Evolutionary conservation across 768 basidiomycete species (phyloP), one percentile per base, ranked within the genome.

Genomic region (Ephemerocybe angulata): DNA sequence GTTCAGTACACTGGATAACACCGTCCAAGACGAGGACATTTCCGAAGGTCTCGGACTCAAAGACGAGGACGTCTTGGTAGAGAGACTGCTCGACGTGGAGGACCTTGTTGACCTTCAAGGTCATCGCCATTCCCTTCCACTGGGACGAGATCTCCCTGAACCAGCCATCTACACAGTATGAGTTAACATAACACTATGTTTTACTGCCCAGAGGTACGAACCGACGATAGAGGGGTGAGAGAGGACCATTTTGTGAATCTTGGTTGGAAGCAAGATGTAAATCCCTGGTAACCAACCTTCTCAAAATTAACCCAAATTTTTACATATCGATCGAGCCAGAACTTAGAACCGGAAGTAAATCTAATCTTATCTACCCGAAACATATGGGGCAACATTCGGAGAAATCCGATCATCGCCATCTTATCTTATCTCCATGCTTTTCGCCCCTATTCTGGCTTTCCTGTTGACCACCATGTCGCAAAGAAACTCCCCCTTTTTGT

Each of bases 41-140:
- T n/a, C 96, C 96, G 66, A 88, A 96, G 1, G 93, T 91, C 75
- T 91, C 93, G 0, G 92, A 94, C 70, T 94, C 87, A 65, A 98
- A 98, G 52, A 99, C 94, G 52, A 99, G 87, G 51, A 99, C 94
- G 66, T 98, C 96, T 74, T 99, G 96, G 76, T 86, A 98, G 49
- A 87, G 75, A 1, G 92, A 95, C 73, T 89, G 88, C 74, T 98
- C 97, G 61, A 87, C 79, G 71, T 99, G 96, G 53, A 99, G 79
- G 62, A 98, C 90, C 77, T 90, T 89, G 74, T 88, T 89, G 77
- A 98, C 95, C 72, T 92, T 91, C 65, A 99, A 79, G 50, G 91
- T 92, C 93, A 97, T 93, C 49, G 96, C 96, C 74, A 97, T 93
- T 46, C 94, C 95, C 5, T 90, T 93, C 94, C 94, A 98, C 76